A percentile compares a stretch with the other conserved stretches of the same genome.
Evolutionary conservation across 2,329 filamentous ascomycete species (phyloP).

Genomic region (Fusarium tuaranense): DNA sequence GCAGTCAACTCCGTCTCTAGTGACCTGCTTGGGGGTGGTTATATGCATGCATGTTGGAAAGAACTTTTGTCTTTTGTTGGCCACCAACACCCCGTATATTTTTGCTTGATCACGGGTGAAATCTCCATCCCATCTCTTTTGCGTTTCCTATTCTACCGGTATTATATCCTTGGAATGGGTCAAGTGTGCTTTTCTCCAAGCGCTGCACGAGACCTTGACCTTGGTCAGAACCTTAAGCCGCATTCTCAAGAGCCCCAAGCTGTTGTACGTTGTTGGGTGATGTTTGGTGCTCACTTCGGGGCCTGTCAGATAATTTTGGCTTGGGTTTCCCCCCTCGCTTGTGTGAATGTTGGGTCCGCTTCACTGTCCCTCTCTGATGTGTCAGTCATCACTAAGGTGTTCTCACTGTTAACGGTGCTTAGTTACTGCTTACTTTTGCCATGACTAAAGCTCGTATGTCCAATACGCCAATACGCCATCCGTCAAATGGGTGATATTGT

Average conservation of each 20-base stretch:
- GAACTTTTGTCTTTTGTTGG: background rate
- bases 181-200: background rate
- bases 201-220: background rate
- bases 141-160: background rate
- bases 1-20: background rate
- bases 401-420: background rate
- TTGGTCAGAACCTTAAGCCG: background rate
- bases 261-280: background rate
- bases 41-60: background rate
- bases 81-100: background rate
- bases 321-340: background rate
- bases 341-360: background rate
- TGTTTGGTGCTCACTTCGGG: background rate
- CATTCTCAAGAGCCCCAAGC: background rate
- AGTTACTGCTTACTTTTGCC: background rate
- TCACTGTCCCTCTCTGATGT: background rate
- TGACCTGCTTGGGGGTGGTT: background rate
- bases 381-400: background rate
- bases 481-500: background rate
- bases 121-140: background rate
- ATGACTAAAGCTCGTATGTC: background rate
- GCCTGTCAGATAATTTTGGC: background rate
- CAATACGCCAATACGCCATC: background rate
- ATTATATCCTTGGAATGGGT: background rate
- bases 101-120: background rate